These are phyloP conservation scores for Cercospora sp. DNA, from an alignment of 2,329 filamentous ascomycete genomes.

Conservation along the genomic window DNA sequence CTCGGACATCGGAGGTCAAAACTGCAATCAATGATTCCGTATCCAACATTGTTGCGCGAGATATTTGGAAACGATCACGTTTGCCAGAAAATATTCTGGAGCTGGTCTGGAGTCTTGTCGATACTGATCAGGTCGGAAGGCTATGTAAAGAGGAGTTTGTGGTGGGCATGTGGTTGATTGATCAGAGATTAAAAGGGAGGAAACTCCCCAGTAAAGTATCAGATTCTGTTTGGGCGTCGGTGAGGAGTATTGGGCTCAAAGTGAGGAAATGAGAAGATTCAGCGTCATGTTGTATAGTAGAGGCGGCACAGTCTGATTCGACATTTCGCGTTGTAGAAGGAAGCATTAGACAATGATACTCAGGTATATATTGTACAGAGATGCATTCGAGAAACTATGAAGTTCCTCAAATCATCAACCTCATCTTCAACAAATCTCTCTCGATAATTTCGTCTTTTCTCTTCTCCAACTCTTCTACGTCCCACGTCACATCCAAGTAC, in stretches of 20 bases:
- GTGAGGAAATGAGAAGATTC: constrained; percentile 26
- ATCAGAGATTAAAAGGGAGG: constrained; percentile 74
- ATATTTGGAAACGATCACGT: constrained; percentile 73
- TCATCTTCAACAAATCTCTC: constrained; percentile 40
- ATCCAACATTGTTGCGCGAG: constrained; percentile 66
- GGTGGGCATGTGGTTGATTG: constrained; percentile 79
- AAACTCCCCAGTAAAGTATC: constrained; percentile 72
- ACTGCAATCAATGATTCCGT: constrained; percentile 47
- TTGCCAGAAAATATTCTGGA: constrained; percentile 67
- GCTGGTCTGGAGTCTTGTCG: constrained; percentile 76
- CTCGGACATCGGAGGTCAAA: constrained; percentile 14
- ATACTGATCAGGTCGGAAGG: constrained; percentile 55
- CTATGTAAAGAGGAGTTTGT: constrained; percentile 73
- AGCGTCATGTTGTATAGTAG: background rate
- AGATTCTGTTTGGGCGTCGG: constrained; percentile 76
- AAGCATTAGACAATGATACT: background rate
- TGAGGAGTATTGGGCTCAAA: constrained; percentile 47
- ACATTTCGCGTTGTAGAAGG: background rate
- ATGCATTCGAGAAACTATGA: background rate
- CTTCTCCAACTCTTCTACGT: constrained; percentile 41
- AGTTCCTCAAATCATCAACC: constrained; percentile 17
- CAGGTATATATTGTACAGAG: background rate
- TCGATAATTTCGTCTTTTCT: constrained; percentile 39
- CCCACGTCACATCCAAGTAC: constrained; percentile 42
- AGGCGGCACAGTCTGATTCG: background rate